These are phyloP conservation scores for Coelastrella sp. DNA, from an alignment of 139 green algal genomes.

Conservation along the genomic window DNA sequence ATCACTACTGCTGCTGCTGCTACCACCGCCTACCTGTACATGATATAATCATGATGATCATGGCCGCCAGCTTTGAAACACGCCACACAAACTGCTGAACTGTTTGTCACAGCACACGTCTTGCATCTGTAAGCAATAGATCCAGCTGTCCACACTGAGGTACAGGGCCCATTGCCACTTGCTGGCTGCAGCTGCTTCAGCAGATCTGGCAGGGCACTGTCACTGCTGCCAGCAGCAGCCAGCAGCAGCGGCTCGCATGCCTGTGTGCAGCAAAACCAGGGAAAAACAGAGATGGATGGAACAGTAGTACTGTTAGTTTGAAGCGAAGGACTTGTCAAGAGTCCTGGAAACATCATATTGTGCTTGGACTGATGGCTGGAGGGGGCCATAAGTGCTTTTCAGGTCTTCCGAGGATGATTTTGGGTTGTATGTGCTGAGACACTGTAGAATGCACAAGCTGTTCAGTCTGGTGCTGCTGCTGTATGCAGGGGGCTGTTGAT, in stretches of 20 bases:
- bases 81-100: constrained; percentile 64
- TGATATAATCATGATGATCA: constrained; percentile 71
- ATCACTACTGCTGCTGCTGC: background rate
- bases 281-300: too few species aligned
- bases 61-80: constrained; percentile 75
- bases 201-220: background rate
- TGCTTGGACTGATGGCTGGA: too few species aligned
- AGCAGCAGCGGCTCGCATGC: background rate
- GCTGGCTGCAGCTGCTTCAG: constrained; percentile 21
- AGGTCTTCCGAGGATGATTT: too few species aligned
- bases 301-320: too few species aligned
- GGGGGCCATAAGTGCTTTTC: too few species aligned
- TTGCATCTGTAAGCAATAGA: constrained; percentile 67
- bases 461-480: too few species aligned
- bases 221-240: background rate
- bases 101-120: constrained; percentile 67
- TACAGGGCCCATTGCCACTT: constrained; percentile 52
- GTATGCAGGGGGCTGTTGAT: too few species aligned
- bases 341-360: too few species aligned
- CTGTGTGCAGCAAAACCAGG: background rate
- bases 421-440: too few species aligned
- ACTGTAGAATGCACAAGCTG: too few species aligned
- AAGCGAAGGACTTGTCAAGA: too few species aligned
- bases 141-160: constrained; percentile 56
- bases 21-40: constrained; percentile 57